Evolutionary conservation across 805 yeast species (phyloP).

Genomic region (Wickerhamiella qilinensis): DNA sequence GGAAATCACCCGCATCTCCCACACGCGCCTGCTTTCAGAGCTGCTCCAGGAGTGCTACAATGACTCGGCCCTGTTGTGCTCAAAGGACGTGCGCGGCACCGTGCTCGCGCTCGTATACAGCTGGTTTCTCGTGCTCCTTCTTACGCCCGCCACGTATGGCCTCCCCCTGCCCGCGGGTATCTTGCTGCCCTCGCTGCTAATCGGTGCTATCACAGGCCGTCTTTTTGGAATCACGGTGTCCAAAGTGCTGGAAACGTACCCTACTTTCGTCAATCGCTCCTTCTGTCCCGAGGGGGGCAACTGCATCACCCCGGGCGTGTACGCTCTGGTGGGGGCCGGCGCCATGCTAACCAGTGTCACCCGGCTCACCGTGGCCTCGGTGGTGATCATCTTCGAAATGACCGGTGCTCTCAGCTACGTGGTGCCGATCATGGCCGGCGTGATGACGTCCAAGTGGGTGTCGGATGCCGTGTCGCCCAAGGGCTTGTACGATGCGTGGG

Average conservation of each 20-base stretch:
- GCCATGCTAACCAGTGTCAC: slow-evolving; percentile 70
- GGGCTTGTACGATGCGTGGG: slow-evolving; percentile 45
- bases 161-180: slow-evolving; percentile 83
- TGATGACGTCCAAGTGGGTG: slow-evolving; percentile 56
- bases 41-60: slow-evolving; percentile 52
- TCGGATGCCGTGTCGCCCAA: slow-evolving; percentile 40
- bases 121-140: slow-evolving; percentile 34
- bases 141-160: slow-evolving; percentile 59
- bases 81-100: not conserved
- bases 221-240: slow-evolving; percentile 66
- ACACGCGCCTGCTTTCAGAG: slow-evolving; percentile 36
- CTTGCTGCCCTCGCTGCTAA: slow-evolving; percentile 92
- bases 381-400: slow-evolving; percentile 64
- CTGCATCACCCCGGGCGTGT: slow-evolving; percentile 72
- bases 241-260: slow-evolving; percentile 37
- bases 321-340: slow-evolving; percentile 81
- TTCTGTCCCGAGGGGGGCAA: slow-evolving; percentile 25
- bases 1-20: slow-evolving; percentile 37
- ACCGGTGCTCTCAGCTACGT: slow-evolving; percentile 79
- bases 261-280: slow-evolving; percentile 10
- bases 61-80: slow-evolving; percentile 8
- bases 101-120: slow-evolving; percentile 24
- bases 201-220: slow-evolving; percentile 90
- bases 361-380: slow-evolving; percentile 62
- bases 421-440: slow-evolving; percentile 73